Evolutionary conservation across 352 stramenopile species (phyloP), one percentile per base, ranked within the genome.

Genomic region (Detonula confervacea): DNA sequence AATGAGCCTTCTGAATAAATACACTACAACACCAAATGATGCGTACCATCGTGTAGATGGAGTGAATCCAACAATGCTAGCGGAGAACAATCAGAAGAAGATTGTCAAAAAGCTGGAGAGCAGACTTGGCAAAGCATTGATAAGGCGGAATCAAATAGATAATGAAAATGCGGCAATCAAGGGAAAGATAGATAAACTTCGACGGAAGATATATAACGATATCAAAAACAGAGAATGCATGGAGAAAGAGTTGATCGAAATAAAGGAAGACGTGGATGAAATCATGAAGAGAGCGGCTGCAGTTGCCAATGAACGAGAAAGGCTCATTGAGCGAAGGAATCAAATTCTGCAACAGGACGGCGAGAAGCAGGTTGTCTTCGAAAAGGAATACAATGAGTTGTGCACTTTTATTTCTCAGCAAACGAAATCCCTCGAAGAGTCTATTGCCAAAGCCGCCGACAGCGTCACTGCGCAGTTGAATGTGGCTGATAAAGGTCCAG

Each of bases 81-180:
- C 81, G 3, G 78, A 90, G 51, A 61, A 68, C 18, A 88, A 87
- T 70, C 83, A 87, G 51, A 83, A 74, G 44, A 92, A 92, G 56
- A 80, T 88, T 29, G 66, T 92, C 47, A 77, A 79, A 20, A 84
- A 80, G 16, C 74, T 90, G 44, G 86, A 92, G 65, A 67, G 74
- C 42, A 77, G 84, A 49, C 39, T 90, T 30, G 77, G 88, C 35
- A 86, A 88, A 47, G 66, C 83, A 22, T 56, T 85, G 16, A 75
- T 88, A 27, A 39, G 86, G 24, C 61, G 77, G 16, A 84, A 77
- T 57, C 52, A 78, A 51, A 72, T 84, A 18, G 59, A 86, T 20
- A 83, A 83, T 42, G 66, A 86, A 55, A 89, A 89, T 42, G 56
- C 80, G 4, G 20, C 52, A n/a, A 81, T 89, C 18, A 92, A 89